Conservation (phyloP, 2,329 filamentous ascomycete genomes). For the Epichloe festucae region DNA sequence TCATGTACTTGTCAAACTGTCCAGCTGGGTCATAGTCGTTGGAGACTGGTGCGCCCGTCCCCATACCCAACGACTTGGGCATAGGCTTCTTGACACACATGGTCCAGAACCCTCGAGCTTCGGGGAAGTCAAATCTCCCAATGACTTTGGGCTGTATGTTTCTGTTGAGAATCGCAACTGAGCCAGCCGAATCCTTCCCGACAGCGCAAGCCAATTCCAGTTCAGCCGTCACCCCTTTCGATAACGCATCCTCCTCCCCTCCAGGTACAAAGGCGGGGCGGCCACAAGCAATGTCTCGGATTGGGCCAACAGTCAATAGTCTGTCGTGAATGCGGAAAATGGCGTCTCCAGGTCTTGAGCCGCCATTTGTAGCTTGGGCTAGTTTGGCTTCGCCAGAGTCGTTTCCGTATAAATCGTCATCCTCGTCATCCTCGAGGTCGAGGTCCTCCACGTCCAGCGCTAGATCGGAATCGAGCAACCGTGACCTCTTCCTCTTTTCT, state of each 20-base stretch:
- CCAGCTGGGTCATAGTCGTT: conserved; percentile 45
- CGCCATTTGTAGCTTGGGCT: conserved; percentile 25
- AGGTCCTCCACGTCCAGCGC: conserved; percentile 37
- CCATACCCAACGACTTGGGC: conserved; percentile 38
- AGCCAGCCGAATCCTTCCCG: conserved; percentile 52
- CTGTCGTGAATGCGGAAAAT: conserved; percentile 66
- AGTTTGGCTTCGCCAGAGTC: conserved; percentile 50
- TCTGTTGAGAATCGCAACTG: conserved; percentile 64
- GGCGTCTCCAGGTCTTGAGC: conserved; percentile 47
- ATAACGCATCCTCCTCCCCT: conserved; percentile 29
- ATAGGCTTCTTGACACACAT: conserved; percentile 55
- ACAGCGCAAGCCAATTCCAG: conserved; percentile 47
- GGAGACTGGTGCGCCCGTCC: conserved; percentile 33
- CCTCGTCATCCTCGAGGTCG: conserved; percentile 48
- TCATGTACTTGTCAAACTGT: conserved; percentile 67
- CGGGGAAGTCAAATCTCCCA: conserved; percentile 57
- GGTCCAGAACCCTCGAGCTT: conserved; percentile 70
- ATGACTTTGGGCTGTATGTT: conserved; percentile 63
- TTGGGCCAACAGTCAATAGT: conserved; percentile 65
- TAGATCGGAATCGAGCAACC: conserved; percentile 40
- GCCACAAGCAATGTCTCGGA: conserved; percentile 62
- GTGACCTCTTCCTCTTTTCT: conserved; percentile 49
- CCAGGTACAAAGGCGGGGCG: conserved; percentile 32
- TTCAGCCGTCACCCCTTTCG: conserved; percentile 37
- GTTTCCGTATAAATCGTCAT: conserved; percentile 47